Conservation (phyloP, 1,284 basidiomycete genomes). For the Leccinum subrobustum region DNA sequence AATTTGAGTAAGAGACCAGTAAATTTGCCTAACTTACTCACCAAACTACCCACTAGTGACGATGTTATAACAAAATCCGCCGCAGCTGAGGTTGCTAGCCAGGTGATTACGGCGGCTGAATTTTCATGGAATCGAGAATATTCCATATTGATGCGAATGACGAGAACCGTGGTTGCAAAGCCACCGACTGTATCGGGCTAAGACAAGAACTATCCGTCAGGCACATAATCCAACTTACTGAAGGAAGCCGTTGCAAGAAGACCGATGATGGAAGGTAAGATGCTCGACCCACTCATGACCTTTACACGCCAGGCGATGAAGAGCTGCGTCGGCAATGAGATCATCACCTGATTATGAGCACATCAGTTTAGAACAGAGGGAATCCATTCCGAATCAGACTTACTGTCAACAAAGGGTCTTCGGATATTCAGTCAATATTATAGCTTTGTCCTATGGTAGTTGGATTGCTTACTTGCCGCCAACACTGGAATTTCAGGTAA, state of each 20-base stretch:
- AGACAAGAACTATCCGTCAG: neutral
- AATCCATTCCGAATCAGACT: neutral
- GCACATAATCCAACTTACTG: slow-evolving; percentile 29
- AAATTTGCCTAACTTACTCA: slow-evolving; percentile 20
- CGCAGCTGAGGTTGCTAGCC: slow-evolving; percentile 46
- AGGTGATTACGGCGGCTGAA: slow-evolving; percentile 43
- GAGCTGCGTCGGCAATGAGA: slow-evolving; percentile 51
- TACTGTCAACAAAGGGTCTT: slow-evolving; percentile 24
- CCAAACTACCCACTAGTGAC: slow-evolving; percentile 44
- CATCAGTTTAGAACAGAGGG: neutral
- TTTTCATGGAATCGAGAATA: slow-evolving; percentile 5
- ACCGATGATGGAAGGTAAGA: slow-evolving; percentile 38
- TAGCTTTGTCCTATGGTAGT: neutral
- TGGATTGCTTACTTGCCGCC: slow-evolving; percentile 31
- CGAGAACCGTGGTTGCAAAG: slow-evolving; percentile 39
- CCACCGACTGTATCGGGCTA: slow-evolving; percentile 39
- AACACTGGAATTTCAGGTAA: slow-evolving; percentile 28
- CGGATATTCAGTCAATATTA: neutral
- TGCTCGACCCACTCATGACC: slow-evolving; percentile 40
- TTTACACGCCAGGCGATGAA: slow-evolving; percentile 54
- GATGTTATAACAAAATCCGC: slow-evolving; percentile 48
- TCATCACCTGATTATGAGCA: slow-evolving; percentile 35
- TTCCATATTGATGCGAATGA: slow-evolving; percentile 19
- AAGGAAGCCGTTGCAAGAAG: slow-evolving; percentile 40
- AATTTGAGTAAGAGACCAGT: neutral